Evolutionary conservation across 2,329 filamentous ascomycete genomes (phyloP), one percentile per base, ranked within the genome.

Genomic region (Botrytis medusae): DNA sequence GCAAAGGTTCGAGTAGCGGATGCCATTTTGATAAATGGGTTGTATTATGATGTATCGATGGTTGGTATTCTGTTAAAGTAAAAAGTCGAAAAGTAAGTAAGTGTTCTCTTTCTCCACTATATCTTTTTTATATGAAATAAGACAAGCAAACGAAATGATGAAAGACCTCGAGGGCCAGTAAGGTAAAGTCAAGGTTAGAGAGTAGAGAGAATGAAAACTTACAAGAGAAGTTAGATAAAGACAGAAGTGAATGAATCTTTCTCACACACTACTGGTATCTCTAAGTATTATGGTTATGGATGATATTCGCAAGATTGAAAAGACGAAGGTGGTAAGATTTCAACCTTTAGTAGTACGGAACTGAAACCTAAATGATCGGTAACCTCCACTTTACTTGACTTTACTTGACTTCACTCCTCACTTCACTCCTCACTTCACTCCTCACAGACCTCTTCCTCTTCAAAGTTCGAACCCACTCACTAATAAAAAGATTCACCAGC

Each of bases 1-100:
- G 82, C 80, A 73, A 85, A 81, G 61, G 80, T 79, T 74, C 80
- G 77, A 54, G 79, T 79, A 75, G 81, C 77, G 44, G 83, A 69
- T 74, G 74, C 64, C 71, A 72, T 72, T 34, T 34, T 72, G 25
- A 54, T 48, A 54, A 40, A 57, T 32, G 25, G n/a, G 16, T 71
- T 37, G 34, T 71, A 65, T 71, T 65, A 75, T 77, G 61, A 68
- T 65, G 34, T 54, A 20, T n/a, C 54, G 69, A 37, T 37, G 18
- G 32, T 5, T 70, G 16, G 18, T 46, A 48, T 64, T 25, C 18
- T 64, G n/a, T 40, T 14, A 32, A n/a, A 25, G 37, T 5, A 54
- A 12, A 40, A 51, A 40, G 3, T 67, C 18, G 6, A 57, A 54
- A 29, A 42, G 64, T 54, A 29, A 54, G 64, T 22, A 40, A 37